Base-by-base conservation (phyloP, 768 basidiomycete genomes). In the Lentinula boryana region DNA sequence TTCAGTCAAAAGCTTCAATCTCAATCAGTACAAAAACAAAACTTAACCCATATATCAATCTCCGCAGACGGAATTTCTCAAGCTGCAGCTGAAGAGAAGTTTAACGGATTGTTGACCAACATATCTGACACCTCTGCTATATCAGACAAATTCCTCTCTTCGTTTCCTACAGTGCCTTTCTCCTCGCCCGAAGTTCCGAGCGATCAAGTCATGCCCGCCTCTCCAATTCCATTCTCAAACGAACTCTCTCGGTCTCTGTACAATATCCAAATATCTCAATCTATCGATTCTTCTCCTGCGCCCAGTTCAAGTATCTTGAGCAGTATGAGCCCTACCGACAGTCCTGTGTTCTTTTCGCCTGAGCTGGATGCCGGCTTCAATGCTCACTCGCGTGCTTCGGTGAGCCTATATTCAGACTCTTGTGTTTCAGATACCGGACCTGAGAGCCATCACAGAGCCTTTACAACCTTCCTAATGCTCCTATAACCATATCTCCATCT, bases 391-490 rank as follows among this genome's bases (percentile, higher is more conserved):
- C 58, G 58, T 21, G 50, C 49, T 16, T 60, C 58, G 15, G 58
- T 52, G 36, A 33, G 58, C n/a, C 7, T 40, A 21, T 10, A 15
- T 36, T 16, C 13, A 16, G 27, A 40, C 35, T 10, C 4, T 35
- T 35, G 3, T 12, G 12, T 36, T 8, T 5, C 53, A 40, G 6
- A 27, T 27, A 15, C 21, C 12, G 21, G 21, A 21, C 21, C 8
- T 23, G 18, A 48, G 46, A 48, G 21, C 46, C 21, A 4, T 48
- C 46, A 23, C 50, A 60, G 58, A 60, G 58, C 50, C 48, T 60
- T 35, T 60, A 60, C 40, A 51, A 27, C 9, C 58, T 60, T 40
- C 58, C 58, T 15, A 60, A 60, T 33, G 58, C 33, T 12, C 50
- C 58, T 21, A 60, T 60, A 32, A 13, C 49, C 13, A 52, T 60